Base-by-base conservation (phyloP, 805 yeast species). In the Zygotorulaspora florentina region DNA sequence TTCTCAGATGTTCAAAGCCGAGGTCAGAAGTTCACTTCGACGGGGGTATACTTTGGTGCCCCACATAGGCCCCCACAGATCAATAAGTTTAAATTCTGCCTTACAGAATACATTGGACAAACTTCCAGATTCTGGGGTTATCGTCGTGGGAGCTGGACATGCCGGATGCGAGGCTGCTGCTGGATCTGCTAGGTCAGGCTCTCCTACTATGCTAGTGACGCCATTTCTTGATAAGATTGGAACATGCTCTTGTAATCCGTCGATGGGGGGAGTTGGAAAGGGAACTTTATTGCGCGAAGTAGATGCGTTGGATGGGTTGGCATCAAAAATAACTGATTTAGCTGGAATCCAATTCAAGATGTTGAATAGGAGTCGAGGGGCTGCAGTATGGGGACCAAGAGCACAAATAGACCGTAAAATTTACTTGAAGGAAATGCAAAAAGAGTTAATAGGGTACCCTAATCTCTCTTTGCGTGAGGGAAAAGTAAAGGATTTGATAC, bases 81-180 rank as follows among this genome's bases (percentile, higher is more conserved):
- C 43, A 26, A 33, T 49, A 5, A 35, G 40, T 23, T 16, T 57
- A 44, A 46, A 43, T 30, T 40, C 54, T 15, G 59, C 51, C 6
- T 46, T 56, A 11, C 39, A 43, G 26, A 38, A 31, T 9, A 34
- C 37, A 3, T 41, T 57, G 27, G 38, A 17, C 6, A 40, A 26
- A 12, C 20, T 44, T 23, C 56, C 56, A n/a, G 47, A 43, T 31
- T 47, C 50, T 18, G 57, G 58, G 23, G 96, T 89, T 0, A 75
- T 91, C 1, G 91, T 93, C 3, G 80, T 93, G 16, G 99, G 99
- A 3, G 99, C 95, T 10, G 99, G 99, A 0, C 99, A 93, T 70
- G 99, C 99, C 29, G 99, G 99, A 10, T 83, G 96, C 55, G 99
- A 93, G 66, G 99, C 99, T 0, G 93, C 96, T 2, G 75, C 96